These are phyloP conservation scores for Claviceps africana DNA, from an alignment of 2,329 filamentous ascomycete genomes.

Conservation along the genomic window DNA sequence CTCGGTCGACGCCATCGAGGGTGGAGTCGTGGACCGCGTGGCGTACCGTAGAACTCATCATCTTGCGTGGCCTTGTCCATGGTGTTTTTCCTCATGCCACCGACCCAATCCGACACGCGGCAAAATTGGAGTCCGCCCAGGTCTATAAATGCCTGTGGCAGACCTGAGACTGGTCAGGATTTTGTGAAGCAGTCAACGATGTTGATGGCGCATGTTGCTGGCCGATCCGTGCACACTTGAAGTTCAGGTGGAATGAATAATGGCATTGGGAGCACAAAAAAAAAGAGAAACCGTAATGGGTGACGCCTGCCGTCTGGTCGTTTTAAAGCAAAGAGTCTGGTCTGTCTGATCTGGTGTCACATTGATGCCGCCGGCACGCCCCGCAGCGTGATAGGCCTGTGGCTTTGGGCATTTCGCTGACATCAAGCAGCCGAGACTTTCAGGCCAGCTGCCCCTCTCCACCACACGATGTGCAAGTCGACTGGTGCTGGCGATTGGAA, in stretches of 20 bases:
- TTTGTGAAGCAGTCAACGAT: not conserved
- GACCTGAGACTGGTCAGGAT: not conserved
- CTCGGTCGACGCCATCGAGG: not conserved
- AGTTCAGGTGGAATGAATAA: not conserved
- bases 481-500: not conserved
- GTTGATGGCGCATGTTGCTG: not conserved
- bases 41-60: not conserved
- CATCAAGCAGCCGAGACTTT: not conserved
- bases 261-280: not conserved
- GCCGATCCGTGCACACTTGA: not conserved
- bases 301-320: not conserved
- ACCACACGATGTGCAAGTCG: not conserved
- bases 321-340: too few species aligned
- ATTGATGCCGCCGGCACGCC: not conserved
- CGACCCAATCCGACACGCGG: not conserved
- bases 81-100: not conserved
- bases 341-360: not conserved
- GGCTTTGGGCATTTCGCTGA: not conserved
- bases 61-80: not conserved
- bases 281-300: not conserved
- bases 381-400: not conserved
- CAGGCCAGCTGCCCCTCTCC: not conserved
- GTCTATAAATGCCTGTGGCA: not conserved
- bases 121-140: not conserved
- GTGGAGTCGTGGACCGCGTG: not conserved